phyloP scores from a whole-genome alignment of 345 rosid species.

The Geranium brycei region DNA sequence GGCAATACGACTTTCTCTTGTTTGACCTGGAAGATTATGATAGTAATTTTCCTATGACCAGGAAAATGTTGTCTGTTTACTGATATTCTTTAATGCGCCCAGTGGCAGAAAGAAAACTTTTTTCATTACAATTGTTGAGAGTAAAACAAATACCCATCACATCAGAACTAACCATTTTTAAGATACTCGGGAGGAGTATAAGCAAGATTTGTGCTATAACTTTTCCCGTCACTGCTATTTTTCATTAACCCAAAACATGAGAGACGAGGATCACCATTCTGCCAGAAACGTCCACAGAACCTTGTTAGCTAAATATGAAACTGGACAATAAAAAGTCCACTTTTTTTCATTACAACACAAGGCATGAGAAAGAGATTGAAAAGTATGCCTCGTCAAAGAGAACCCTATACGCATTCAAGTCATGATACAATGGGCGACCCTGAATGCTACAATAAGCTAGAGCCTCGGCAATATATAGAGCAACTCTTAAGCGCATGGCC shows the following conservation, averaged over 20 bases:
- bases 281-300: constrained; percentile 1
- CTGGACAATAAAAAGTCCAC: neutral
- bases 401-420: constrained; percentile 69
- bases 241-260: constrained; percentile 98
- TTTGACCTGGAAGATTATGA: neutral
- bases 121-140: neutral
- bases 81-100: neutral
- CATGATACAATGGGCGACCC: constrained; percentile 63
- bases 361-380: neutral
- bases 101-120: neutral
- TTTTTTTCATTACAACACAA: neutral
- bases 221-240: constrained; percentile 85
- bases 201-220: constrained; percentile 90
- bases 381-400: constrained; percentile 68
- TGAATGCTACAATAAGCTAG: constrained; percentile 52
- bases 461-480: constrained; percentile 61
- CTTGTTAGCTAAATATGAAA: neutral
- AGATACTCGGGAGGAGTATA: constrained; percentile 95
- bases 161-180: constrained; percentile 44
- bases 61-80: neutral
- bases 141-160: neutral
- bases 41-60: neutral
- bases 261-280: constrained; percentile 97
- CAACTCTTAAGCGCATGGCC: constrained; percentile 67
- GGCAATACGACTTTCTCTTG: neutral